A percentile compares a stretch with the other conserved stretches of the same genome.
Evolutionary conservation across 371 early-diverging fungal species (phyloP).

Genomic region (Zopfochytrium polystomum): DNA sequence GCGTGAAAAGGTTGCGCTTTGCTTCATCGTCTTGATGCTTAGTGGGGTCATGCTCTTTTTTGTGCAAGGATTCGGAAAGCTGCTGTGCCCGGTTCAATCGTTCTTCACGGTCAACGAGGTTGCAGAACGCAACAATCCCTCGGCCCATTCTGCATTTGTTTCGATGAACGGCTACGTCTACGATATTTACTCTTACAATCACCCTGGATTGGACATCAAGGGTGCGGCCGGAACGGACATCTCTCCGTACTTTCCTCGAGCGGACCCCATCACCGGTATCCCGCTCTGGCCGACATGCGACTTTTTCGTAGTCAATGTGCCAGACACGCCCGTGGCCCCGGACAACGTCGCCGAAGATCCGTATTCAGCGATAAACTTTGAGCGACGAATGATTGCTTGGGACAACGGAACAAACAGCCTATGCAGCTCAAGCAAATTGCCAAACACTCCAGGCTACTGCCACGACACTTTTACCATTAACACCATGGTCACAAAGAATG

Average conservation of each 20-base stretch:
- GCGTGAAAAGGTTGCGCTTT: constrained; percentile 93
- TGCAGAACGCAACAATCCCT: constrained; percentile 14
- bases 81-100: constrained; percentile 74
- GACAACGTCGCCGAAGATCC: not conserved
- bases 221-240: constrained; percentile 33
- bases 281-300: constrained; percentile 16
- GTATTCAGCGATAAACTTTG: constrained; percentile 1
- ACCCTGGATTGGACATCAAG: constrained; percentile 28
- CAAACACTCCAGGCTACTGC: constrained; percentile 30
- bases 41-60: constrained; percentile 83
- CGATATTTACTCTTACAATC: constrained; percentile 57
- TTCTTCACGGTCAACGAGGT: constrained; percentile 32
- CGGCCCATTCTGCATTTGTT: constrained; percentile 34
- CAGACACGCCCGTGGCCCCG: constrained; percentile 3
- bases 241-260: constrained; percentile 32
- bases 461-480: constrained; percentile 28
- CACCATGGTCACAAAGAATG: constrained; percentile 21
- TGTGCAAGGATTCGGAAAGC: constrained; percentile 78
- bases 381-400: not conserved
- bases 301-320: constrained; percentile 11
- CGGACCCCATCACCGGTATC: constrained; percentile 21
- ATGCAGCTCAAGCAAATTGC: constrained; percentile 8
- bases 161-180: constrained; percentile 74
- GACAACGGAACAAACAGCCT: constrained; percentile 13
- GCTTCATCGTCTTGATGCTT: constrained; percentile 74